Evolutionary conservation across 2,329 filamentous ascomycete species (phyloP).

Genomic region (Laburnicola sp.): DNA sequence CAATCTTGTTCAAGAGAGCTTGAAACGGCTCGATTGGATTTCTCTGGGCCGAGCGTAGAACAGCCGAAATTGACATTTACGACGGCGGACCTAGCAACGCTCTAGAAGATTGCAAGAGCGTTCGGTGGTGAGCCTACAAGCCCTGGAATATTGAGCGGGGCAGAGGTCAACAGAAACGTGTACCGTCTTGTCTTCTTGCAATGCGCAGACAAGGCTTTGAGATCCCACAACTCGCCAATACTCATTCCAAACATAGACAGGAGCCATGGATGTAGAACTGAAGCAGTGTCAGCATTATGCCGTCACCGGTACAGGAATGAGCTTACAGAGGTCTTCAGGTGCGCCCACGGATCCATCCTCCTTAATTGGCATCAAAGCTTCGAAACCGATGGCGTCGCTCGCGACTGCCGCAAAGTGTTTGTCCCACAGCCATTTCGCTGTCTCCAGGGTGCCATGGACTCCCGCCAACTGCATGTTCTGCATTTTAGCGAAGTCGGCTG

Average conservation of each 20-base stretch:
- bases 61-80: too few relatives aligned
- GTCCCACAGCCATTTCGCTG: constrained; percentile 67
- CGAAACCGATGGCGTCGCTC: constrained; percentile 64
- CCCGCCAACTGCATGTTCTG: constrained; percentile 12
- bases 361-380: constrained; percentile 51
- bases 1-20: too few relatives aligned
- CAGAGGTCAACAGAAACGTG: constrained; percentile 56
- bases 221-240: constrained; percentile 40
- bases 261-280: constrained; percentile 26
- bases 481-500: constrained; percentile 15
- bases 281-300: background rate
- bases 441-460: constrained; percentile 35
- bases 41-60: too few relatives aligned
- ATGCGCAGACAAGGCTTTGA: constrained; percentile 32
- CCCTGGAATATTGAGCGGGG: constrained; percentile 53
- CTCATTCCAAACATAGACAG: constrained; percentile 33
- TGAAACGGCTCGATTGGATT: too few relatives aligned
- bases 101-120: constrained; percentile 19
- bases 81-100: too few relatives aligned
- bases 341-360: constrained; percentile 10
- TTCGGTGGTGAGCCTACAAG: constrained; percentile 22
- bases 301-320: background rate
- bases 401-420: constrained; percentile 64
- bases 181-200: constrained; percentile 34
- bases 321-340: constrained; percentile 6